These are phyloP conservation scores for Cornus florida DNA, from an alignment of 148 eudicot genomes.

Conservation along the genomic window DNA sequence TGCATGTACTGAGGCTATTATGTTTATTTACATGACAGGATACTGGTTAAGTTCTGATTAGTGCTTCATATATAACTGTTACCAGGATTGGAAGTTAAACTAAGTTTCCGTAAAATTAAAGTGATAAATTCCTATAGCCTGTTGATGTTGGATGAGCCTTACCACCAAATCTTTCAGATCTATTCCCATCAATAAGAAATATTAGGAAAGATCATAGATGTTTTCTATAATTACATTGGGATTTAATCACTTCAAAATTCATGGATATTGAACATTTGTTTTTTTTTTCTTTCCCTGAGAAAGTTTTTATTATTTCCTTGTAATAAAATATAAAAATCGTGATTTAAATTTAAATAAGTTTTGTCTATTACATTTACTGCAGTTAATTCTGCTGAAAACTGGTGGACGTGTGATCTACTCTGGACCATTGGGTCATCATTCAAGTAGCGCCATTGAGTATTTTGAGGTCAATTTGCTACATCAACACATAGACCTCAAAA, in stretches of 20 bases:
- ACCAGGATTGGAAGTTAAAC: not conserved
- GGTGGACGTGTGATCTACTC: conserved; percentile 76
- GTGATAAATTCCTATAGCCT: not conserved
- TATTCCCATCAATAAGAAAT: not conserved
- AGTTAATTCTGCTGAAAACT: conserved; percentile 67
- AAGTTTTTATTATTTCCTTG: not conserved
- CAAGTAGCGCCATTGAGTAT: conserved; percentile 56
- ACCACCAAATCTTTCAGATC: not conserved
- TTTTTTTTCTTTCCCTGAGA: not conserved
- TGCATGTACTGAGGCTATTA: not conserved
- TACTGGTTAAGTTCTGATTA: not conserved
- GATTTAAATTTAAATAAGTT: not conserved
- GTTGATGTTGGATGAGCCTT: not conserved
- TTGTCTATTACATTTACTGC: conserved; percentile 19
- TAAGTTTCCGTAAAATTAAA: no score
- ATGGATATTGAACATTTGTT: not conserved
- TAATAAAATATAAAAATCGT: not conserved
- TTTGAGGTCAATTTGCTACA: conserved; percentile 56
- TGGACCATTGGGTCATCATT: conserved; percentile 70
- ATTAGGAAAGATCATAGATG: no score
- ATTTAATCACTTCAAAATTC: not conserved
- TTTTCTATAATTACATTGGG: no score
- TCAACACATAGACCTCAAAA: no score
- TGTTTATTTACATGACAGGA: not conserved
- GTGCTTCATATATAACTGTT: not conserved